Base-by-base conservation (phyloP, 1,284 basidiomycete genomes). In the Ceratobasidium sp. region DNA sequence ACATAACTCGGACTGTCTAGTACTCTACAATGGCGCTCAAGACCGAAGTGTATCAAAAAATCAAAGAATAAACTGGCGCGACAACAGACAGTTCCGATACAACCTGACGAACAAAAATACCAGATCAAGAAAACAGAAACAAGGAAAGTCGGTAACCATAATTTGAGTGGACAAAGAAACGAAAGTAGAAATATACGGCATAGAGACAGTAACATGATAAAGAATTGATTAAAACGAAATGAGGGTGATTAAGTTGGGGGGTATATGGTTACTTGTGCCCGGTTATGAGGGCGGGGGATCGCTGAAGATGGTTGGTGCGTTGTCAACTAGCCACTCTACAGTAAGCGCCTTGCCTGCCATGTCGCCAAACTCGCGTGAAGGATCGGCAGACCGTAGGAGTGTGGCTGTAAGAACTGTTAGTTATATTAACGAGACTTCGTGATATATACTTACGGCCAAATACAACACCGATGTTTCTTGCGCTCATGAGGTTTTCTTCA, bases 401-500 rank as follows among this genome's bases (percentile, higher is more conserved):
- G 97, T 99, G 7, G 97, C 96, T 98, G 80, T 8, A 76, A 78
- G 69, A 44, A 45, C 36, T 51, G 64, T 36, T 15, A 66, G 45
- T n/a, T 22, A 11, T 44, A 50, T 62, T 29, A 33, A 63, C 73
- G 15, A 0, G 36, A 47, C 14, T 15, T 15, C 44, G 24, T 27
- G 62, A 50, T n/a, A 47, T 51, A 57, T 9, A 91, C 96, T 85
- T 83, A 98, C 96, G 97, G 78, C 98, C 98, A 85, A 99, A 99
- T 53, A 99, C 96, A n/a, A 99, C 96, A n/a, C 98, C 98, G 24
- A 99, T 85, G 80, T 99, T 99, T 77, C 96, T 89, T 2, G 95
- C 92, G 64, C 91, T 96, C 98, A 99, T 99, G 69, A 96, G 87
- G 82, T 99, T 99, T 75, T 87, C 86, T 29, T 91, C 89, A 74